Conservation (phyloP, 352 stramenopile species). For the Globisporangium yorkense region DNA sequence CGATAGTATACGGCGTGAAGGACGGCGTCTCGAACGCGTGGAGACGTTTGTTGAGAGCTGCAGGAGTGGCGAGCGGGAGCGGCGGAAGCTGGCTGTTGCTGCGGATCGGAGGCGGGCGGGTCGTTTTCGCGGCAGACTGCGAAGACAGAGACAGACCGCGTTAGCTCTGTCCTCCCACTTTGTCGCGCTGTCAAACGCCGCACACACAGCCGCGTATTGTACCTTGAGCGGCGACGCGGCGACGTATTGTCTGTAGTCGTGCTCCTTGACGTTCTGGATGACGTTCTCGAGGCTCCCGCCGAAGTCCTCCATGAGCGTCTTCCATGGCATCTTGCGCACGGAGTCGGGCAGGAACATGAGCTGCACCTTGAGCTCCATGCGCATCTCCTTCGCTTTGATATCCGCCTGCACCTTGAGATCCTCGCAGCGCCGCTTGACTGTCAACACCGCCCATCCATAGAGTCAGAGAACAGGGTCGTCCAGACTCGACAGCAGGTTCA, state of each 20-base stretch:
- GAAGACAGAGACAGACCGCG: not conserved
- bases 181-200: no score
- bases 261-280: slow-evolving; percentile 51
- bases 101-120: not conserved
- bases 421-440: slow-evolving; percentile 65
- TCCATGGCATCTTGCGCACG: slow-evolving; percentile 73
- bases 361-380: slow-evolving; percentile 76
- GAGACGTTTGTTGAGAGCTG: slow-evolving; percentile 16
- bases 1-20: slow-evolving; percentile 13
- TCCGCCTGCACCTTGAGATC: slow-evolving; percentile 46
- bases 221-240: slow-evolving; percentile 31
- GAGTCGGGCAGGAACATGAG: slow-evolving; percentile 66
- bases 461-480: not conserved
- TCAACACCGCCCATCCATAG: not conserved
- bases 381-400: slow-evolving; percentile 51
- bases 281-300: slow-evolving; percentile 64
- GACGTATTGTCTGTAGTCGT: slow-evolving; percentile 24
- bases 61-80: slow-evolving; percentile 5
- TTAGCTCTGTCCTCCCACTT: no score
- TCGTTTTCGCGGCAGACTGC: slow-evolving; percentile 4
- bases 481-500: no score
- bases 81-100: not conserved
- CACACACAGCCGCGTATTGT: slow-evolving; percentile 2
- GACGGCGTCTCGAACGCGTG: slow-evolving; percentile 40
- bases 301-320: slow-evolving; percentile 78